Evolutionary conservation across 192 early-diverging fungal species (phyloP).

Genomic region (Diversispora eburnea): DNA sequence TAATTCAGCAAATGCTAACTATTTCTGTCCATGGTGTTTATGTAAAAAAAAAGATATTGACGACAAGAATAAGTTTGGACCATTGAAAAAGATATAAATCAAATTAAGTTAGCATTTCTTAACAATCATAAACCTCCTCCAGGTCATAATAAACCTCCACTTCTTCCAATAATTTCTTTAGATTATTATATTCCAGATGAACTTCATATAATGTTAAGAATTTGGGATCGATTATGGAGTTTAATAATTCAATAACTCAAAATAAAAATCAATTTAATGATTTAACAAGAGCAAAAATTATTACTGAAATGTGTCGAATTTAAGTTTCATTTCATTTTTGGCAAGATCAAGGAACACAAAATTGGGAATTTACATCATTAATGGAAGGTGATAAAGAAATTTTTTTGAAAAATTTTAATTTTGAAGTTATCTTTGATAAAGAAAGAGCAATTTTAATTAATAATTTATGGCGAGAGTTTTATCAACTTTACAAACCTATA

Average conservation of each 20-base stretch:
- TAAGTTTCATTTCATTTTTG: too few species aligned
- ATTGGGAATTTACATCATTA: too few species aligned
- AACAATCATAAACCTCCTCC: not conserved
- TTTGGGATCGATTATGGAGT: not conserved
- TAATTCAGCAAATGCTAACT: not conserved
- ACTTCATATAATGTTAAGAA: not conserved
- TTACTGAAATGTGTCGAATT: too few species aligned
- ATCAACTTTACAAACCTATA: too few species aligned
- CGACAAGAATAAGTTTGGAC: not conserved
- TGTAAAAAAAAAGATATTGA: not conserved
- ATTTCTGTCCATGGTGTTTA: slow-evolving; percentile 6
- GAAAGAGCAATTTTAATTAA: too few species aligned
- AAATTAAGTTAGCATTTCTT: not conserved
- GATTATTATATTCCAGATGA: not conserved
- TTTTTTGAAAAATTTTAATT: too few species aligned
- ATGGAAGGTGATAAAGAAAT: too few species aligned
- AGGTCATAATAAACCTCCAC: not conserved
- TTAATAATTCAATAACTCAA: not conserved
- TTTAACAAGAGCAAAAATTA: not conserved
- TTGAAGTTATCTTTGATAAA: too few species aligned
- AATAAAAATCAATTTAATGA: not conserved
- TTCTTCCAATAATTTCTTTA: not conserved
- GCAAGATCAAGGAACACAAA: too few species aligned
- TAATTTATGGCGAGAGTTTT: too few species aligned
- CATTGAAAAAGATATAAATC: not conserved